Evolutionary conservation across 352 stramenopile genomes (phyloP).

Genomic region (Globisporangium parvum): DNA sequence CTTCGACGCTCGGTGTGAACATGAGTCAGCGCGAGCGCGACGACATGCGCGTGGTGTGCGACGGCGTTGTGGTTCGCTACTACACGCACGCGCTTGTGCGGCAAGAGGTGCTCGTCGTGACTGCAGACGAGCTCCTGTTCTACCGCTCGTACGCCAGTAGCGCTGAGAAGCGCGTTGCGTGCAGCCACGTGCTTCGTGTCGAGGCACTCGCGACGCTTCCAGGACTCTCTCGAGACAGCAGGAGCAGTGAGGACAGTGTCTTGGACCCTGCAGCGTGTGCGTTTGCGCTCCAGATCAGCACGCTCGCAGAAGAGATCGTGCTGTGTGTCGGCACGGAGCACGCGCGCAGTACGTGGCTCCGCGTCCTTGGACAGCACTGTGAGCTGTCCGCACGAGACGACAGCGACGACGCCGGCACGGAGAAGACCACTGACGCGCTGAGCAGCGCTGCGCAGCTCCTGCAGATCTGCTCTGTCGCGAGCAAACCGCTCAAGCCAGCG

Average conservation of each 20-base stretch:
- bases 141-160: conserved; percentile 60
- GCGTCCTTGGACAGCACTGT: conserved; percentile 55
- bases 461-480: conserved; percentile 23
- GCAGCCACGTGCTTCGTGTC: conserved; percentile 43
- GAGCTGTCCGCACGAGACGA: conserved; percentile 5
- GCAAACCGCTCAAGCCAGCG: conserved; percentile 34
- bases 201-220: conserved; percentile 18
- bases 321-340: conserved; percentile 60
- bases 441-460: conserved; percentile 6
- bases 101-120: conserved; percentile 75
- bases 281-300: conserved; percentile 67
- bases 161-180: conserved; percentile 43
- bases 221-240: conserved; percentile 3
- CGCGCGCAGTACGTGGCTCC: conserved; percentile 59
- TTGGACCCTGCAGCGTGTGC: conserved; percentile 5
- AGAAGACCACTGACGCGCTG: no score
- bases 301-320: conserved; percentile 68
- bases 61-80: conserved; percentile 73
- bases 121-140: conserved; percentile 44
- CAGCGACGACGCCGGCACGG: not conserved
- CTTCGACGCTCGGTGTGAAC: conserved; percentile 57
- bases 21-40: conserved; percentile 53
- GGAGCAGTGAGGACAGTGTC: conserved; percentile 15
- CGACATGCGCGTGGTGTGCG: conserved; percentile 44
- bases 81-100: conserved; percentile 47